phyloP scores from a whole-genome alignment of 495 filamentous ascomycete genomes.

The Podospora bellae-mahoneyi region DNA sequence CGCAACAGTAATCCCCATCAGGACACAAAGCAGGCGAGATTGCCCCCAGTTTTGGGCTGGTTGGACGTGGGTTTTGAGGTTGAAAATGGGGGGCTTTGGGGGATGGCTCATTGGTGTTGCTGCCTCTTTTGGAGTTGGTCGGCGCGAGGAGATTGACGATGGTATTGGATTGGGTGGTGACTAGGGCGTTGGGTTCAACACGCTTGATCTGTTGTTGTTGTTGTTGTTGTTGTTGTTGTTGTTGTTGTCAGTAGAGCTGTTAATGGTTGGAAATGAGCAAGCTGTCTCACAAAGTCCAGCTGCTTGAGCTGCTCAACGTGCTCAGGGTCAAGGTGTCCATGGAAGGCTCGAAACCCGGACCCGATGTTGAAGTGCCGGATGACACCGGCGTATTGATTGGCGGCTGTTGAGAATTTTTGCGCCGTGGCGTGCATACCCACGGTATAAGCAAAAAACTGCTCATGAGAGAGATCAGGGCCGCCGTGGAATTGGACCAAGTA shows the following conservation, averaged over 20 bases:
- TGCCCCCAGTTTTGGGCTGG: constrained; percentile 38
- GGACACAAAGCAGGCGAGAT: constrained; percentile 54
- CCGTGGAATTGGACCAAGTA: neutral
- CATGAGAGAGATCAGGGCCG: neutral
- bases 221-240: neutral
- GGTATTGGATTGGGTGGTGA: neutral
- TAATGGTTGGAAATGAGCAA: neutral
- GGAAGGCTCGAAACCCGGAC: neutral
- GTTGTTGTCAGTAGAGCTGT: too few species aligned
- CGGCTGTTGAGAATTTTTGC: neutral
- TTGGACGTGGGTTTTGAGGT: neutral
- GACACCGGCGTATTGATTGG: neutral
- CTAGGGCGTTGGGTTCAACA: neutral
- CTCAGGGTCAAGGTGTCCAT: neutral
- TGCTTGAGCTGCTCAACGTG: neutral
- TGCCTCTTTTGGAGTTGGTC: neutral
- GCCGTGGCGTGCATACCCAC: neutral
- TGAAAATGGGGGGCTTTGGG: neutral
- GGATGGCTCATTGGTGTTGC: too few species aligned
- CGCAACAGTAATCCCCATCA: constrained; percentile 54
- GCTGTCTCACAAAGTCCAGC: neutral
- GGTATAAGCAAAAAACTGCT: neutral
- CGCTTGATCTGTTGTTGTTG: neutral
- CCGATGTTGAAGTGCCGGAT: neutral
- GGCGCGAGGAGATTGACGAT: neutral